These are phyloP conservation scores for Cordyceps cateniannulata DNA, from an alignment of 2,329 filamentous ascomycete genomes.

Conservation along the genomic window DNA sequence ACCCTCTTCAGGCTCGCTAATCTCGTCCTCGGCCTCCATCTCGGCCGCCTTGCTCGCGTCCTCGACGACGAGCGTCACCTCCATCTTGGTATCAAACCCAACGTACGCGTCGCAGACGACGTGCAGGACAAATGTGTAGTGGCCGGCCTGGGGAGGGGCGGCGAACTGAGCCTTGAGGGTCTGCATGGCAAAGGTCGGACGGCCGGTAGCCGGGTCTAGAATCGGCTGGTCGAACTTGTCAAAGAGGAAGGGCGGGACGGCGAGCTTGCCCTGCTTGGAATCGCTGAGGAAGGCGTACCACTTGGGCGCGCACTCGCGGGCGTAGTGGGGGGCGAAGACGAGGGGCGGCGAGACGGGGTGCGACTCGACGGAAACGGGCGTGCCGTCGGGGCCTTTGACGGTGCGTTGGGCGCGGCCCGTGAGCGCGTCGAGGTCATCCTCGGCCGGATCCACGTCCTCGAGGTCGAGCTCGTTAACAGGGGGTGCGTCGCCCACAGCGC, in stretches of 20 bases:
- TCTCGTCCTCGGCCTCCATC: conserved; percentile 83
- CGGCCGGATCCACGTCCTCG: conserved; percentile 84
- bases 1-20: conserved; percentile 98
- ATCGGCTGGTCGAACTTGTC: conserved; percentile 85
- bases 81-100: conserved; percentile 86
- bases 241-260: conserved; percentile 95
- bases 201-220: conserved; percentile 63
- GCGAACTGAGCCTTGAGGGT: conserved; percentile 97
- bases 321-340: conserved; percentile 84
- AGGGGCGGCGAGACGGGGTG: conserved; percentile 70
- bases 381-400: conserved; percentile 55
- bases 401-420: conserved; percentile 68
- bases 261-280: conserved; percentile 89
- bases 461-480: conserved; percentile 71
- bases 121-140: conserved; percentile 93
- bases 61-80: conserved; percentile 83
- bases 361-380: conserved; percentile 49
- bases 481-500: conserved; percentile 62
- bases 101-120: conserved; percentile 92
- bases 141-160: conserved; percentile 82
- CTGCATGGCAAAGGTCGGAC: conserved; percentile 90
- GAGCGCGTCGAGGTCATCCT: conserved; percentile 83
- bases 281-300: conserved; percentile 97
- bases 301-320: conserved; percentile 79
- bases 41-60: conserved; percentile 79